These are phyloP conservation scores for Withania somnifera DNA, from an alignment of 305 asterid genomes.

Conservation along the genomic window DNA sequence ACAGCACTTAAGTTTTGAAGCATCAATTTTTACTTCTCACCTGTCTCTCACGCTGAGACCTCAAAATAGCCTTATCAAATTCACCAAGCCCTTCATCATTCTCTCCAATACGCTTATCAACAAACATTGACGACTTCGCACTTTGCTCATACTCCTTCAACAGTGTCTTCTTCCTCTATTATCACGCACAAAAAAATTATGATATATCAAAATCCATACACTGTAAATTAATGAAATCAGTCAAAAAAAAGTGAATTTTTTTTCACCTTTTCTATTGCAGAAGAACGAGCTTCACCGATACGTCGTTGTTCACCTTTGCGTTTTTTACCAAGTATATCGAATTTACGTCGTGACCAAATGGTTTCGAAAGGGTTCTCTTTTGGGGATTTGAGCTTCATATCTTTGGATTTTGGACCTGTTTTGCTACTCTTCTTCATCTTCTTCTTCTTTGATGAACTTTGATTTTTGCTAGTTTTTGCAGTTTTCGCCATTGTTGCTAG, in stretches of 20 bases:
- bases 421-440: constrained; percentile 30
- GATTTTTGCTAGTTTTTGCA: constrained; percentile 25
- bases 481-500: constrained; percentile 39
- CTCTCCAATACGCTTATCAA: constrained; percentile 92
- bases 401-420: constrained; percentile 38
- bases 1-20: background rate
- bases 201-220: background rate
- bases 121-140: constrained; percentile 57
- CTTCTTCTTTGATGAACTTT: constrained; percentile 38
- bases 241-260: background rate
- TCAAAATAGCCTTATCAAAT: constrained; percentile 78
- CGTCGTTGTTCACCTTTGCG: constrained; percentile 83
- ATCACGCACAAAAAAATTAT: background rate
- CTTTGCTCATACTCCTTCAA: constrained; percentile 82
- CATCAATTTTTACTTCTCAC: constrained; percentile 4
- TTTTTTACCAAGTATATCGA: constrained; percentile 71
- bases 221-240: background rate
- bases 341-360: constrained; percentile 80
- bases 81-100: constrained; percentile 66
- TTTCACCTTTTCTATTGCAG: constrained; percentile 65
- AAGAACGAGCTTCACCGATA: constrained; percentile 76
- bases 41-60: constrained; percentile 89
- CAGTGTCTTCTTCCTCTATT: constrained; percentile 83
- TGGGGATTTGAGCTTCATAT: constrained; percentile 45
- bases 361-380: constrained; percentile 74